Conservation (phyloP, 1,284 basidiomycete species). For the Anthracocystis panici-leucophaei region DNA sequence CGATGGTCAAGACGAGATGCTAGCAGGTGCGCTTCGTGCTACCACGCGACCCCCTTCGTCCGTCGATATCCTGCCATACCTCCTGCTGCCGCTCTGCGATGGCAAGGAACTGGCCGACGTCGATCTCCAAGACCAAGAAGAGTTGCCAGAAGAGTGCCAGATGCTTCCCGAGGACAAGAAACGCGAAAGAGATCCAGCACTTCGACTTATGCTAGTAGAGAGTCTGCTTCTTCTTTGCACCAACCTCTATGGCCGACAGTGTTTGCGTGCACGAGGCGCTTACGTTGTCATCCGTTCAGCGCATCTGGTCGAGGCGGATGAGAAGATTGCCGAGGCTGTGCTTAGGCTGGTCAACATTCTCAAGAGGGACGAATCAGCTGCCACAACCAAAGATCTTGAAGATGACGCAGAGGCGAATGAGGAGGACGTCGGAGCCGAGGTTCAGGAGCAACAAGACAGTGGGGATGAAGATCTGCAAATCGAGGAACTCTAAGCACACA, state of each 20-base stretch:
- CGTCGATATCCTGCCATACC: constrained; percentile 68
- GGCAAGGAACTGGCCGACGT: constrained; percentile 78
- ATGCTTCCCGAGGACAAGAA: constrained; percentile 86
- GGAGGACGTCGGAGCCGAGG: constrained; percentile 51
- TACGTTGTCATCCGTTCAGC: constrained; percentile 86
- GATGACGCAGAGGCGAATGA: constrained; percentile 47
- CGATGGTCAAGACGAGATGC: constrained; percentile 50
- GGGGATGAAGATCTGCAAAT: constrained; percentile 64
- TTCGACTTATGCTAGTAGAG: constrained; percentile 88
- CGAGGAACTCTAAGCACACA: constrained; percentile 52
- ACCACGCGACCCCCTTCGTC: constrained; percentile 55
- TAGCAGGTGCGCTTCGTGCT: constrained; percentile 53
- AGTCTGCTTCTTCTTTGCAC: constrained; percentile 89
- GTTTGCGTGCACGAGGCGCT: constrained; percentile 82
- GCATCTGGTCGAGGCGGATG: constrained; percentile 83
- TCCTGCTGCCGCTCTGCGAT: constrained; percentile 91
- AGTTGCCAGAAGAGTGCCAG: constrained; percentile 84
- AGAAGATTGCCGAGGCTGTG: constrained; percentile 73
- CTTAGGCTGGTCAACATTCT: constrained; percentile 67
- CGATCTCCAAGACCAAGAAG: constrained; percentile 82
- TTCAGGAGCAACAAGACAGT: constrained; percentile 39
- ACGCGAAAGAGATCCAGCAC: constrained; percentile 82
- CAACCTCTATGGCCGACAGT: constrained; percentile 86
- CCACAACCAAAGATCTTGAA: constrained; percentile 51
- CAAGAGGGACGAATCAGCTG: constrained; percentile 64